Conservation (phyloP, 208 protist species). For the Crithidia mellificae region DNA sequence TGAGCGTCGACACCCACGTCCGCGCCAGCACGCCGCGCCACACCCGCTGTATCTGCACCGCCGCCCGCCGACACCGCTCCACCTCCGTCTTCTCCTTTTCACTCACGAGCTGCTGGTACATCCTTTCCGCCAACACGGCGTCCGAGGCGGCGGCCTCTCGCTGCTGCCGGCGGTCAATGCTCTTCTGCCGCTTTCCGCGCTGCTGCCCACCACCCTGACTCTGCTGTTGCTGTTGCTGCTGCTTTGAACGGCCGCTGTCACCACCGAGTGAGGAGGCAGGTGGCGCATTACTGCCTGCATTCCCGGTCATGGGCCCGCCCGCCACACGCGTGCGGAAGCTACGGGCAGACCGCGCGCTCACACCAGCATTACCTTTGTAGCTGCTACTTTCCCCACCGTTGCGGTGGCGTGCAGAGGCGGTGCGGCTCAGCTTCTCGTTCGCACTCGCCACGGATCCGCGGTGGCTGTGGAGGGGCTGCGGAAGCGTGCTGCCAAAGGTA, state of each 20-base stretch:
- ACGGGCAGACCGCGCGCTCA: too few relatives aligned
- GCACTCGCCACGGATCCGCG: background rate
- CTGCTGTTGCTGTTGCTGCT: constrained; percentile 28
- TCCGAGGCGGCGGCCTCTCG: constrained; percentile 55
- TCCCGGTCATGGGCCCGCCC: background rate
- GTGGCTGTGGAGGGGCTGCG: background rate
- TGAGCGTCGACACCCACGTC: constrained; percentile 51
- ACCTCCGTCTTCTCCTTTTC: constrained; percentile 74
- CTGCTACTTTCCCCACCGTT: background rate
- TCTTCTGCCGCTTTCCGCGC: constrained; percentile 30
- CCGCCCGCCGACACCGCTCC: constrained; percentile 52
- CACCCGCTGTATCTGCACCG: constrained; percentile 68
- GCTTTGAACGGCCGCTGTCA: constrained; percentile 12
- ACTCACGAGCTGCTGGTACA: constrained; percentile 74
- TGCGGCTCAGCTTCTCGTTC: background rate
- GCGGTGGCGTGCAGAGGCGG: background rate
- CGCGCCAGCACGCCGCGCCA: constrained; percentile 81
- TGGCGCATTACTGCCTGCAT: background rate
- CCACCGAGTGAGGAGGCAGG: background rate
- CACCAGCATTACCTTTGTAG: background rate
- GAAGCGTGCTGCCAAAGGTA: constrained; percentile 37
- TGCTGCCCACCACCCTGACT: too few relatives aligned
- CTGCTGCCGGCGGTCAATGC: constrained; percentile 35
- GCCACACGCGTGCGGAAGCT: background rate
- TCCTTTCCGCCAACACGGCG: constrained; percentile 52